phyloP scores from a whole-genome alignment of 2,329 filamentous ascomycete species.

The Xylaria sp. region DNA sequence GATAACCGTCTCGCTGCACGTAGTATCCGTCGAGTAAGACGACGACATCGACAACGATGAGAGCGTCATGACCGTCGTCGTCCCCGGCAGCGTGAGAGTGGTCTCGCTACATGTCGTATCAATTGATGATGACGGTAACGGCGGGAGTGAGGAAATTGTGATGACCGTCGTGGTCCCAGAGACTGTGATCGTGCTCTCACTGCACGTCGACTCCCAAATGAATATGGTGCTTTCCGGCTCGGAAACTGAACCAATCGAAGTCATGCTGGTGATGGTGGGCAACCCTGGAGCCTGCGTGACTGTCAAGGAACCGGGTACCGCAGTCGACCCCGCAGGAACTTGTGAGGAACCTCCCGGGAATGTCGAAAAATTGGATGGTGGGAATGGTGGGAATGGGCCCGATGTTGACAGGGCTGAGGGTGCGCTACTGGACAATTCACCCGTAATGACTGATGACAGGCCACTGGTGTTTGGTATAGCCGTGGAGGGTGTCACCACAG shows the following conservation, averaged over 20 bases:
- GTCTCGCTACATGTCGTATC: constrained; percentile 41
- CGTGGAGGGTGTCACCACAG: constrained; percentile 19
- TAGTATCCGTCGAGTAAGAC: constrained; percentile 20
- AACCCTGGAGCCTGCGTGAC: constrained; percentile 22
- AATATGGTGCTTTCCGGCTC: constrained; percentile 29
- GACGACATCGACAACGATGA: constrained; percentile 13
- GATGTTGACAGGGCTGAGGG: constrained; percentile 28
- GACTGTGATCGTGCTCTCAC: constrained; percentile 36
- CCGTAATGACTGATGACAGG: constrained; percentile 13
- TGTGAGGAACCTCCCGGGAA: constrained; percentile 18
- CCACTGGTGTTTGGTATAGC: constrained; percentile 15
- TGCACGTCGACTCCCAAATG: constrained; percentile 39
- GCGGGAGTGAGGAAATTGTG: constrained; percentile 27
- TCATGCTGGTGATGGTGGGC: constrained; percentile 5
- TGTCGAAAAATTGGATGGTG: constrained; percentile 35
- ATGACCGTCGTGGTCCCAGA: constrained; percentile 32
- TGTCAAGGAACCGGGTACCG: constrained; percentile 12
- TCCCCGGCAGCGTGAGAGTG: constrained; percentile 36
- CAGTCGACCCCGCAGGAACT: constrained; percentile 16
- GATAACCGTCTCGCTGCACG: constrained; percentile 37
- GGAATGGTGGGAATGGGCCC: constrained; percentile 34
- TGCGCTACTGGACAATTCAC: constrained; percentile 1
- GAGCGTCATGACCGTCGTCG: constrained; percentile 33
- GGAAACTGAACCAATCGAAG: constrained; percentile 23
- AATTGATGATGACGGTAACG: constrained; percentile 16